A percentile compares a stretch with the other conserved stretches of the same genome.
Conservation (phyloP, 148 eudicot species). For the Vaccinium darrowii region DNA sequence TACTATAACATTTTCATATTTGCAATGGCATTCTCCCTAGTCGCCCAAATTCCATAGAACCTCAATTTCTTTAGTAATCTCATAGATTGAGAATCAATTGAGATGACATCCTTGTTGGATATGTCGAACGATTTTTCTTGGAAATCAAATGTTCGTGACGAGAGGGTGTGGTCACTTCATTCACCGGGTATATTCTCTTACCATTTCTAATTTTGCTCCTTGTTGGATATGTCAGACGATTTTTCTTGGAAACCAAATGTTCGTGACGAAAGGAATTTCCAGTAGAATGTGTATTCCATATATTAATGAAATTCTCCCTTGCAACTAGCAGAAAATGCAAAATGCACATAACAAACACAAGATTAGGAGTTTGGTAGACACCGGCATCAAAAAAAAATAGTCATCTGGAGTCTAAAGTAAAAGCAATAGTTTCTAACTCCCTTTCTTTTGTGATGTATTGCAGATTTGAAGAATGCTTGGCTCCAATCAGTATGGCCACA, state of each 20-base stretch:
- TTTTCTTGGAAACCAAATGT: not conserved
- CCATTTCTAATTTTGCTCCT: not conserved
- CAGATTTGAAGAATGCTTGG: conserved; percentile 41
- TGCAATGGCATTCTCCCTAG: not conserved
- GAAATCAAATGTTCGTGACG: not conserved
- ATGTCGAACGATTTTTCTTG: not conserved
- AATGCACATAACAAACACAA: too few relatives aligned
- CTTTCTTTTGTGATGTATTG: conserved; percentile 16
- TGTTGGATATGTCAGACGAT: not conserved
- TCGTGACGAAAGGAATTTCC: not conserved
- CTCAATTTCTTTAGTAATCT: not conserved
- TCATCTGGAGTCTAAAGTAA: too few relatives aligned
- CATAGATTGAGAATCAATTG: not conserved
- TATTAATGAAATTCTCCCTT: too few relatives aligned
- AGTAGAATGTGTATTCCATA: too few relatives aligned
- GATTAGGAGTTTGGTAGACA: too few relatives aligned
- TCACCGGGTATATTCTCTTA: not conserved
- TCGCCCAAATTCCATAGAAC: not conserved
- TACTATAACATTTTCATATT: not conserved
- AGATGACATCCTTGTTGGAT: not conserved
- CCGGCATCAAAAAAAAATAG: too few relatives aligned
- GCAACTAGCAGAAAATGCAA: too few relatives aligned
- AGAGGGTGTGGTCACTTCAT: not conserved
- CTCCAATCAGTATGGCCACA: conserved; percentile 39
- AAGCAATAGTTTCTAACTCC: not conserved